These are phyloP conservation scores for bread wheat (Triticum aestivum) DNA, from an alignment of 176 grass and related monocot species.

Conservation along the genomic window IWGSC_CS_RefSeq_v2.1 NC_057814.1:562863609-562864108, in stretches of 20 bases:
- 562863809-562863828: slow-evolving; percentile 82
- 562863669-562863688: slow-evolving; percentile 1
- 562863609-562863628: slow-evolving; percentile 99
- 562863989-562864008: slow-evolving; percentile 57
- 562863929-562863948: slow-evolving; percentile 14
- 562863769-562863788: slow-evolving; percentile 89
- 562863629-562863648: slow-evolving; percentile 91
- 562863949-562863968: slow-evolving; percentile 34
- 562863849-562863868: slow-evolving; percentile 68
- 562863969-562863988: slow-evolving; percentile 87
- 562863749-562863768: slow-evolving; percentile 98
- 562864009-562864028: slow-evolving; percentile 31
- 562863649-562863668: slow-evolving; percentile 73
- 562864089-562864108: slow-evolving; percentile 88
- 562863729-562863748: slow-evolving; percentile 79
- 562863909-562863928: slow-evolving; percentile 12
- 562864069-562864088: slow-evolving; percentile 79
- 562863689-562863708: slow-evolving; percentile 13
- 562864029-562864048: slow-evolving; percentile 55
- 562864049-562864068: slow-evolving; percentile 73
- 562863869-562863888: slow-evolving; percentile 14
- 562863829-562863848: slow-evolving; percentile 83
- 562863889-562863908: neutral
- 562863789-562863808: slow-evolving; percentile 95
- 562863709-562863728: neutral